Evolutionary conservation across 192 early-diverging fungal genomes (phyloP).

Genomic region (Dissophora globulifera): DNA sequence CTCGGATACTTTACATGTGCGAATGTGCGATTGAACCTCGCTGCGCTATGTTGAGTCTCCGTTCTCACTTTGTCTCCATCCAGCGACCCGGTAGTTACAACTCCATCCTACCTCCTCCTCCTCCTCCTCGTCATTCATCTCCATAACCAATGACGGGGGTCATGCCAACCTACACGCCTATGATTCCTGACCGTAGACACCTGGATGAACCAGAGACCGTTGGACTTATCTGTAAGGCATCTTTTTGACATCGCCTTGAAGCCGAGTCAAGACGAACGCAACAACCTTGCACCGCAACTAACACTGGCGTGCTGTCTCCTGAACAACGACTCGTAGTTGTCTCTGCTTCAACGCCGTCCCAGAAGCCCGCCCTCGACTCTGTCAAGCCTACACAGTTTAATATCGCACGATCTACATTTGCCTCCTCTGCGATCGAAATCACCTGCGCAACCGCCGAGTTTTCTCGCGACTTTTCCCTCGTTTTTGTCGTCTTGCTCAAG

Average conservation of each 20-base stretch:
- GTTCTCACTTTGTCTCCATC: no score
- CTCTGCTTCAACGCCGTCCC: background rate
- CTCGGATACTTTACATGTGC: constrained; percentile 11
- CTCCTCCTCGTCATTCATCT: background rate
- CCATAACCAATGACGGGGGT: constrained; percentile 29
- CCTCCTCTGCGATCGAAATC: constrained; percentile 30
- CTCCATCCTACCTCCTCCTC: background rate
- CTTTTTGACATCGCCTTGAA: no score
- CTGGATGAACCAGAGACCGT: constrained; percentile 33
- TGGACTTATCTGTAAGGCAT: constrained; percentile 33
- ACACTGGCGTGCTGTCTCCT: background rate
- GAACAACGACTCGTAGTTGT: no score
- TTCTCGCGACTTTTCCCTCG: constrained; percentile 46
- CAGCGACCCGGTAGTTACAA: no score
- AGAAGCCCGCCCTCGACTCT: background rate
- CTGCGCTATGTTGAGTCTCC: no score
- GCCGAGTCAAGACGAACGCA: no score
- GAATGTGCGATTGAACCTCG: no score
- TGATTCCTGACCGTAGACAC: background rate
- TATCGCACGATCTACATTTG: constrained; percentile 16
- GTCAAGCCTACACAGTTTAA: constrained; percentile 17
- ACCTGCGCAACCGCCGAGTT: constrained; percentile 37
- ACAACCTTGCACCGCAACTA: no score
- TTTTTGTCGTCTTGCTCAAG: constrained; percentile 36
- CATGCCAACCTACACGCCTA: constrained; percentile 4